Evolutionary conservation across 208 protist genomes (phyloP), one percentile per base, ranked within the genome.

Genomic region (Phytomonas sp.): DNA sequence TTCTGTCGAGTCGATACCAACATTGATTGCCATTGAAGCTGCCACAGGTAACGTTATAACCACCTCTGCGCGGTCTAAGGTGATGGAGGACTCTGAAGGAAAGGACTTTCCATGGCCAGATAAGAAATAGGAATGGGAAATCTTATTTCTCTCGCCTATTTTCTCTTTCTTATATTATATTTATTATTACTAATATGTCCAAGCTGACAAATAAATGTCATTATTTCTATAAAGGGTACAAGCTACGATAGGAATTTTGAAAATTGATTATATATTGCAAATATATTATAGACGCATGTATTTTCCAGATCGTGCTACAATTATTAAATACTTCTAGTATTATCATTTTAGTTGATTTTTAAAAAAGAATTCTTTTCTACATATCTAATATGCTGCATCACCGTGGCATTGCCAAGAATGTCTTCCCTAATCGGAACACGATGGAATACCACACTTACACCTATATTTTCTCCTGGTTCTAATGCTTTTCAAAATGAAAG

Each of bases 1-100:
- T 63, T 60, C 71, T 34, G 85, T 95, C 33, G 68, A 91, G 74
- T 84, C 80, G n/a, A 95, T 95, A 60, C 89, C 89, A 17, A 91
- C 81, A 13, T 72, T 95, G 30, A 76, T 95, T 20, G 85, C 77
- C 60, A 76, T 95, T 26, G 87, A 95, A 2, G 87, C 84, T 37
- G 83, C 91, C 74, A 85, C 79, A 17, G 89, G 89, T 26, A 85
- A 83, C 30, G 77, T 93, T 29, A 73, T 95, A 30, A 84, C 81
- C n/a, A 87, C 78, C 20, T 77, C 72, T 62, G 89, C 75, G 2
- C 84, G 89, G 46, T 66, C 69, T 7, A 76, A 75, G 67, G 70
- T 95, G 20, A 61, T 85, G 64, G 79, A 72, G 56, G 89, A 95
- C 60, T 84, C 84, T 0, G 89, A 95, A 33, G 89, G 77, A 32